Evolutionary conservation across 768 basidiomycete genomes (phyloP), one percentile per base, ranked within the genome.

Genomic region (Boletus coccyginus): DNA sequence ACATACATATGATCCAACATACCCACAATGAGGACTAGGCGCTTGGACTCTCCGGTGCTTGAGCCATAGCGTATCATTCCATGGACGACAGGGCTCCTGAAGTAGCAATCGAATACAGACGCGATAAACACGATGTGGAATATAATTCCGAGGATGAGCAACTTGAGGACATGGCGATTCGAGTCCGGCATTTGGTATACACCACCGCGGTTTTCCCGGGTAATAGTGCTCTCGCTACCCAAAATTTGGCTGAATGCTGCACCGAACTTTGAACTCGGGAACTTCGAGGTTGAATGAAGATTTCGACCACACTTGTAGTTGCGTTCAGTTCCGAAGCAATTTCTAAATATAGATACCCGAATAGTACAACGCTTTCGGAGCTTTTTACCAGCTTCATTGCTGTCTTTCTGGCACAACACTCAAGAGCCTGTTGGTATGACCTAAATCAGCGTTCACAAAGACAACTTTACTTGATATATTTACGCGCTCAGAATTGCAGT

Each of bases 31-130:
- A 94, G 79, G 4, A 92, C 90, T 32, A 94, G 76, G 5, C 92
- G 79, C 62, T 88, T 87, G 11, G 92, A 82, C 55, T 81, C 78
- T 35, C 81, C 76, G 6, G 63, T 59, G 10, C 69, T 70, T 3
- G 77, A 66, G 4, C 77, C 77, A 63, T 82, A 79, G 45, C 77
- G 81, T 61, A 75, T 67, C 88, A 92, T 91, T 48, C 88, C 89
- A 75, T 85, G 79, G 24, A 90, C 88, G 9, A 91, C 88, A 0
- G 90, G 88, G 62, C 85, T 89, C 27, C 83, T 88, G 68, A 94
- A 94, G 69, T 94, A 94, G 71, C 91, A 92, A 72, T 93, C 90
- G 72, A 94, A 94, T 16, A 78, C 83, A 4, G 87, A 84, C 36
- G 78, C 80, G 51, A 88, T 87, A 70, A 84, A 90, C 7, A 85